These are phyloP conservation scores for Torulaspora pretoriensis DNA, from an alignment of 1,139 yeast species.

Conservation along the genomic window DNA sequence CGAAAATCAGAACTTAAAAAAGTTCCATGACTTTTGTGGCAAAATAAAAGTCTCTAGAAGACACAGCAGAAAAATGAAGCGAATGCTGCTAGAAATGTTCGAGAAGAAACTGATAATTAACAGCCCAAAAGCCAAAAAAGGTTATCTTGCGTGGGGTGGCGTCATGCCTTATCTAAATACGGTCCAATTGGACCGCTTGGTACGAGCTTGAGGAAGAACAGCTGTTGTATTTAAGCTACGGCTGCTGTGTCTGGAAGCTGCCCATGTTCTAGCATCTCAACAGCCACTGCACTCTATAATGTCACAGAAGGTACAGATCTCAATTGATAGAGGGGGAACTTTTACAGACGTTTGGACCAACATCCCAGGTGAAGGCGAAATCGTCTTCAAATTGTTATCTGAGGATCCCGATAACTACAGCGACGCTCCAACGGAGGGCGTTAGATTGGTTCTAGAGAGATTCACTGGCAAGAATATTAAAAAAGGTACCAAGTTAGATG, in stretches of 20 bases:
- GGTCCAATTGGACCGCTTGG: background rate
- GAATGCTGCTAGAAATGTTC: no score
- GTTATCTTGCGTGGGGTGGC: background rate
- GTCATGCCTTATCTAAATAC: background rate
- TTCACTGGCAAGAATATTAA: constrained; percentile 49
- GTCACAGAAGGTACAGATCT: constrained; percentile 25
- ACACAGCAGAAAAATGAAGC: no score
- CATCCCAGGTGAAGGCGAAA: constrained; percentile 44
- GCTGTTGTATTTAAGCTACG: background rate
- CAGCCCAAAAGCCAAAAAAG: no score
- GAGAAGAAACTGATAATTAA: no score
- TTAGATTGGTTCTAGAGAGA: constrained; percentile 62
- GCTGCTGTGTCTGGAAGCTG: background rate
- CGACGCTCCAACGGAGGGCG: constrained; percentile 87
- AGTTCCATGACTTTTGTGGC: no score
- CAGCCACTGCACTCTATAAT: background rate
- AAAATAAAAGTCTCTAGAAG: no score
- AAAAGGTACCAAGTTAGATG: constrained; percentile 42
- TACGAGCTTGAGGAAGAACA: background rate
- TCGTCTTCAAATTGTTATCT: constrained; percentile 62
- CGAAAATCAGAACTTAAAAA: no score
- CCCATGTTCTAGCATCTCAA: background rate
- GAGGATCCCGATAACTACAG: constrained; percentile 77
- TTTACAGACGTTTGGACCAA: constrained; percentile 69
- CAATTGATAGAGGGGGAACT: constrained; percentile 67